A percentile compares a stretch with the other conserved stretches of the same genome.
Conservation (phyloP, 2,329 filamentous ascomycete species). For the Podosphaera fusca region DNA sequence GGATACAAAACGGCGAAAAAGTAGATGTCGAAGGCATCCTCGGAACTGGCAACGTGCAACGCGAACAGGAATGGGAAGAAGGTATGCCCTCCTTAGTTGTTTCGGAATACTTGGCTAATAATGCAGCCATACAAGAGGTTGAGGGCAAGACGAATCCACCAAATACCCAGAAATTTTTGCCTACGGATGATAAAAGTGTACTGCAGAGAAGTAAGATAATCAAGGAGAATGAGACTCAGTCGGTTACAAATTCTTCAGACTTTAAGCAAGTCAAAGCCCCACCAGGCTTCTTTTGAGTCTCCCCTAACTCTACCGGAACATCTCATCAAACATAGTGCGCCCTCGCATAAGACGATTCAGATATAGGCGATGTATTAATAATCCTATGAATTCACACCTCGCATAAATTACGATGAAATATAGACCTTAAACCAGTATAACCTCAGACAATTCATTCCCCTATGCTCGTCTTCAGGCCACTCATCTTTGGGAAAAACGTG, state of each 20-base stretch:
- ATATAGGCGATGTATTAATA: too few species aligned
- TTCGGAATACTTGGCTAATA: too few species aligned
- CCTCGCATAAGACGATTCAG: too few species aligned
- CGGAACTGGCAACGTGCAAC: constrained; percentile 51
- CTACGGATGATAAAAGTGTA: not conserved
- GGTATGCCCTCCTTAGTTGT: constrained; percentile 25
- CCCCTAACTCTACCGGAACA: constrained; percentile 27
- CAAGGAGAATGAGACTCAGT: not conserved
- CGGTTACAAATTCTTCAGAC: constrained; percentile 2
- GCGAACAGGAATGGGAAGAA: constrained; percentile 75
- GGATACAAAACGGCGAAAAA: constrained; percentile 45
- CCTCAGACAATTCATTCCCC: too few species aligned
- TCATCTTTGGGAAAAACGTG: too few species aligned
- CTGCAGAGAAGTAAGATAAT: not conserved
- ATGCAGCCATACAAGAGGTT: constrained; percentile 38
- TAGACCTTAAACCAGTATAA: too few species aligned
- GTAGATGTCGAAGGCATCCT: constrained; percentile 69
- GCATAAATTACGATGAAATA: too few species aligned
- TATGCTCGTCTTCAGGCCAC: too few species aligned
- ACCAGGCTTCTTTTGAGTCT: constrained; percentile 14
- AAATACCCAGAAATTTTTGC: constrained; percentile 2
- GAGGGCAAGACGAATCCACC: constrained; percentile 20
- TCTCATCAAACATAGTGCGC: constrained; percentile 28
- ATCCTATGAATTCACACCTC: too few species aligned
- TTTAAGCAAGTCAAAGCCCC: constrained; percentile 7